Evolutionary conservation across 768 basidiomycete genomes (phyloP), one percentile per base, ranked within the genome.

Genomic region (Cystofilobasidium bisporidii): DNA sequence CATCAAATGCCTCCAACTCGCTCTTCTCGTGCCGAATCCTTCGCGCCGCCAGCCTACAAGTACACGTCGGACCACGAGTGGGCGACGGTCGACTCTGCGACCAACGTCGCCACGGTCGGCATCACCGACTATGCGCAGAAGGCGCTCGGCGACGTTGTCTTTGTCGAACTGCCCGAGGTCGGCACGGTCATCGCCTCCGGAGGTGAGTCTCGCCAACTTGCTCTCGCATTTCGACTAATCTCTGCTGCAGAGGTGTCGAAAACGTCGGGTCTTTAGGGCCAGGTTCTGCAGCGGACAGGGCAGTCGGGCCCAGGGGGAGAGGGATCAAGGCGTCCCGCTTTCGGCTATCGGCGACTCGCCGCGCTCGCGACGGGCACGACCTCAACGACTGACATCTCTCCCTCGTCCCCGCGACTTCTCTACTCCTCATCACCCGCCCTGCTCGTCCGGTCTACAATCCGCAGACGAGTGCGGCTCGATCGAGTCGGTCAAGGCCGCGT

Each of bases 401-500:
- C 26, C 17, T 26, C 38, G 55, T 24, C 20, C 32, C 45, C 11
- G 40, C 40, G 18, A 3, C 10, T 15, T 3, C 43, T 15, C 17
- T 17, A 8, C n/a, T n/a, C n/a, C n/a, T n/a, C n/a, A n/a, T n/a
- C n/a, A n/a, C n/a, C n/a, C n/a, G n/a, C n/a, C n/a, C n/a, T n/a
- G n/a, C n/a, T n/a, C n/a, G n/a, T n/a, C n/a, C n/a, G n/a, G n/a
- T n/a, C n/a, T n/a, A n/a, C n/a, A n/a, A n/a, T n/a, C n/a, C 65
- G 6, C 69, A 92, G 92, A 88, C 56, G 79, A 85, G 71, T 87
- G 94, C 75, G 92, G 92, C 60, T 89, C 89, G 10, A 91, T 97
- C 14, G 92, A 96, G 78, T 94, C 91, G 70, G 92, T 96, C 65
- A 97, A 97, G 76, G 92, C 92, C 33, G 91, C 91, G 45, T 93